Base-by-base conservation (phyloP, 192 early-diverging fungal genomes). In the Backusella liffmaniae region DNA sequence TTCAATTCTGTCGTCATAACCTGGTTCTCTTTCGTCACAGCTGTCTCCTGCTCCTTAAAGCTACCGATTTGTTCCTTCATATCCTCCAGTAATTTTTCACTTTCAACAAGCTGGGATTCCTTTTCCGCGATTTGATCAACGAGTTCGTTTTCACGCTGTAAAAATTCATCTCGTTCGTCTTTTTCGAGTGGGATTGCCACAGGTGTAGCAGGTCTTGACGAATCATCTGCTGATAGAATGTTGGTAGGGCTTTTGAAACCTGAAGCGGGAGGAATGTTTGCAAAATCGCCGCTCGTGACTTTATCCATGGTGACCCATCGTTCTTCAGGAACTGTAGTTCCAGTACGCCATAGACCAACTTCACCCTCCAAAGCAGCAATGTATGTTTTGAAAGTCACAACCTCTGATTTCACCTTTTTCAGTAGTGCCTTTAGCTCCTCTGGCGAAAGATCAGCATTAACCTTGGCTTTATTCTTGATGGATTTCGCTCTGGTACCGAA, bases 381-480 rank as follows among this genome's bases (percentile, higher is more conserved):
- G 82, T 98, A 97, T 18, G 87, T 87, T 76, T 97, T 92, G 78
- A 95, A 94, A 2, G 91, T 87, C 18, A 93, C 84, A 21, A 92
- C 84, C 76, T 97, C 93, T 4, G 86, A 79, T 73, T 97, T 96
- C 32, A 93, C 89, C 82, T 93, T 94, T 84, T 97, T 99, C 75
- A 99, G 90, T 75, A 98, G 83, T 4, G 86, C 86, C 88, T 99
- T 99, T 82, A 99, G 93, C 79, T 99, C 98, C 12, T 91, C 91
- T 1, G 96, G 91, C 70, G 91, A 94, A 69, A 98, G 90, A 82
- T 99, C 98, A 65, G 95, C 94, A 85, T 99, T 99, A 81, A 99
- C 90, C 89, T 96, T 97, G 82, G 98, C 97, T 89, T 99, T 99
- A 90, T 99, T 99, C 92, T 98, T 98, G 87, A 99, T 99, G 73